Percentiles rank a stretch among this genome's conserved stretches.
Conservation (phyloP, 1,284 basidiomycete species). For the Leccinum subrobustum region DNA sequence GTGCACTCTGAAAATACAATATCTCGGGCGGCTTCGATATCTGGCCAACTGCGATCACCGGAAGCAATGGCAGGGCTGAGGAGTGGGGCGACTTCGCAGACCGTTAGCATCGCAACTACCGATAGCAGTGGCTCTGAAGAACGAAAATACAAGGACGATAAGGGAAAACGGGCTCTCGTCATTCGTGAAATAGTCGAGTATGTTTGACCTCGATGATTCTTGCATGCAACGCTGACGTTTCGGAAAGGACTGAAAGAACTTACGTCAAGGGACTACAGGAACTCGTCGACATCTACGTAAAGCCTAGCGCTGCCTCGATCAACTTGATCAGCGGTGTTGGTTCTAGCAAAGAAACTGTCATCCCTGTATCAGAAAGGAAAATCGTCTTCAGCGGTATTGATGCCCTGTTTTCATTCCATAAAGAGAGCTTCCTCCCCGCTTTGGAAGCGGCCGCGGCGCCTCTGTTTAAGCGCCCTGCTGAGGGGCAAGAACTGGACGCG, state of each 20-base stretch:
- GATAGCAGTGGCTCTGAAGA: constrained; percentile 71
- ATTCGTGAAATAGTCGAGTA: constrained; percentile 86
- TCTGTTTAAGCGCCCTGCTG: constrained; percentile 51
- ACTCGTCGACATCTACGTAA: constrained; percentile 94
- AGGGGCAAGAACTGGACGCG: constrained; percentile 54
- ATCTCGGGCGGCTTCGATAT: constrained; percentile 39
- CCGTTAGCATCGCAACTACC: constrained; percentile 70
- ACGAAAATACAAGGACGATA: constrained; percentile 88
- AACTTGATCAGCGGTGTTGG: constrained; percentile 67
- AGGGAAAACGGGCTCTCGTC: constrained; percentile 73
- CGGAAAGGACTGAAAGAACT: constrained; percentile 83
- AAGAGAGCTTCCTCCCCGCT: constrained; percentile 88
- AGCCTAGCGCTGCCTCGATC: constrained; percentile 74
- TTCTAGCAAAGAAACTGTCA: constrained; percentile 77
- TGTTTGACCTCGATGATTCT: constrained; percentile 34
- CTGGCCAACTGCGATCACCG: constrained; percentile 57
- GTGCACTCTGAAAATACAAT: constrained; percentile 44
- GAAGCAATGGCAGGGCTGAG: constrained; percentile 59
- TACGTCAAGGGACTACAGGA: constrained; percentile 94
- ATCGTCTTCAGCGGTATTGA: constrained; percentile 94
- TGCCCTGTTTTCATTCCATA: constrained; percentile 88
- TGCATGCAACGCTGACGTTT: constrained; percentile 12
- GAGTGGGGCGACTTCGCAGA: constrained; percentile 59
- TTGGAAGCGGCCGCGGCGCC: constrained; percentile 75
- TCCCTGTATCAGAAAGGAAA: constrained; percentile 87